Conservation (phyloP, 108 stramenopile genomes). For the Nitzschia sp. region DNA sequence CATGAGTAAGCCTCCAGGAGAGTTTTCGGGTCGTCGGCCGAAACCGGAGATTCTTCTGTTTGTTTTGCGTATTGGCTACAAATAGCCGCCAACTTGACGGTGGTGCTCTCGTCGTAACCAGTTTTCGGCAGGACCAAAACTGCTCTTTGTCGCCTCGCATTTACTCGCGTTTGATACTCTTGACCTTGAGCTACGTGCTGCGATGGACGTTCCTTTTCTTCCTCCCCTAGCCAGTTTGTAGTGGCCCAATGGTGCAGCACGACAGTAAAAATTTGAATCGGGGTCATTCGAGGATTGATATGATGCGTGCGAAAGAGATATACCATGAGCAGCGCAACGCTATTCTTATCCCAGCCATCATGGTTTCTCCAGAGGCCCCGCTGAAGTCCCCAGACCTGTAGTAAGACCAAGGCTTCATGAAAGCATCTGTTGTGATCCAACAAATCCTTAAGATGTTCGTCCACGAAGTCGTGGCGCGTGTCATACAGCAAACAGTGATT, state of each 20-base stretch:
- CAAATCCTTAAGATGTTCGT: slow-evolving; percentile 31
- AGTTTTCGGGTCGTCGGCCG: slow-evolving; percentile 41
- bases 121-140: slow-evolving; percentile 68
- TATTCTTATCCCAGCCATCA: slow-evolving; percentile 70
- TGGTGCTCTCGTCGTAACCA: slow-evolving; percentile 58
- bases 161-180: not conserved
- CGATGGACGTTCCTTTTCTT: not conserved
- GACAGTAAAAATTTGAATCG: slow-evolving; percentile 73
- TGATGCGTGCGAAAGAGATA: slow-evolving; percentile 73
- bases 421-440: slow-evolving; percentile 40
- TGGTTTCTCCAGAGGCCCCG: slow-evolving; percentile 77
- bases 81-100: slow-evolving; percentile 48
- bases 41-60: slow-evolving; percentile 39
- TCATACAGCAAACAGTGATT: slow-evolving; percentile 67
- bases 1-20: slow-evolving; percentile 61
- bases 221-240: slow-evolving; percentile 75
- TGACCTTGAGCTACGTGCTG: slow-evolving; percentile 23
- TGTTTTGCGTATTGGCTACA: slow-evolving; percentile 51
- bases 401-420: slow-evolving; percentile 49
- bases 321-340: slow-evolving; percentile 54
- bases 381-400: slow-evolving; percentile 87
- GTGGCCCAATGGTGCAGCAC: slow-evolving; percentile 75
- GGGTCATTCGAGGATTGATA: slow-evolving; percentile 69
- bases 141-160: slow-evolving; percentile 26
- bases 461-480: slow-evolving; percentile 46